A percentile compares a stretch with the other conserved stretches of the same genome.
phyloP scores from a whole-genome alignment of 2,329 filamentous ascomycete genomes.

The Trichoderma harzianum region DNA sequence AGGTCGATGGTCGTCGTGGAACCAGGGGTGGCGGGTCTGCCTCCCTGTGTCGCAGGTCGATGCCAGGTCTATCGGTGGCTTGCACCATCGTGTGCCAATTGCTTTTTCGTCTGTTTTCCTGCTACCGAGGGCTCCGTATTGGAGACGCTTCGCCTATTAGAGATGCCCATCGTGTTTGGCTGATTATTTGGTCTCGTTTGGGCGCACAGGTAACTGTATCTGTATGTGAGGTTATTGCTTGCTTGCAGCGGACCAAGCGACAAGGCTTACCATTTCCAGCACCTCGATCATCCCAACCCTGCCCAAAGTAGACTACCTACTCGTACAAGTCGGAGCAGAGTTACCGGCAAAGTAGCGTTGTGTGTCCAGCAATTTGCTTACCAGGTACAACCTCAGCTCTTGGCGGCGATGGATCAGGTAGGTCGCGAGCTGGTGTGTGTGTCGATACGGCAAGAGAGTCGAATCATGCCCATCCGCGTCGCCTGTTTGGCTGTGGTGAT shows the following conservation, averaged over 20 bases:
- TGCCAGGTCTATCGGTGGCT: conserved; percentile 15
- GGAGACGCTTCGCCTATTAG: conserved; percentile 8
- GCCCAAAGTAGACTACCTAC: background rate
- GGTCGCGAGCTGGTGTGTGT: background rate
- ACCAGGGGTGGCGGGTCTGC: conserved; percentile 18
- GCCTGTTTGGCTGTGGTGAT: background rate
- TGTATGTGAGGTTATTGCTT: conserved; percentile 4
- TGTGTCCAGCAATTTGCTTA: background rate
- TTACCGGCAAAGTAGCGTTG: background rate
- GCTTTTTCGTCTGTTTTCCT: background rate
- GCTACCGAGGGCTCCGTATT: background rate
- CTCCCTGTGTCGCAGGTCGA: conserved; percentile 16
- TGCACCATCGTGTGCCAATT: conserved; percentile 9
- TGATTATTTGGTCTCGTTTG: background rate
- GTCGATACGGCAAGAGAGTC: background rate
- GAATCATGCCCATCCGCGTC: background rate
- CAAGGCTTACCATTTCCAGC: background rate
- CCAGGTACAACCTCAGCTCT: background rate
- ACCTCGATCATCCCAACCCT: background rate
- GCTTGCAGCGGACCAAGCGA: background rate
- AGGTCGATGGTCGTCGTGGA: conserved; percentile 16
- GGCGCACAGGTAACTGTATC: background rate
- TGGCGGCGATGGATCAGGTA: conserved; percentile 3
- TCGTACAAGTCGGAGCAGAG: background rate
- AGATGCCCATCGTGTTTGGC: background rate